phyloP scores from a whole-genome alignment of 805 yeast genomes.

The Metschnikowia continentalis region DNA sequence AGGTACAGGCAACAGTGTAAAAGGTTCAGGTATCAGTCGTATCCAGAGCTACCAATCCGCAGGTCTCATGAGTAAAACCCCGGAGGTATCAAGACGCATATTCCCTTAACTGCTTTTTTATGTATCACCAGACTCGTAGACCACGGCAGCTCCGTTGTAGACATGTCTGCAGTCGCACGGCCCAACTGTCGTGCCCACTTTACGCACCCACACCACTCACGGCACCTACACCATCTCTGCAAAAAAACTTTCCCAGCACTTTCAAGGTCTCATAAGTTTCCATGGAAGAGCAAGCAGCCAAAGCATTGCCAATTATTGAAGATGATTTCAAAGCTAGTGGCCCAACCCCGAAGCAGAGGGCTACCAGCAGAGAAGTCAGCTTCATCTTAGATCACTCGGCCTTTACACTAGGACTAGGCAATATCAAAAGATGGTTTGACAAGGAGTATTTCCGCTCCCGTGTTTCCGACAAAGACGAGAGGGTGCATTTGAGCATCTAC shows the following conservation, averaged over 20 bases:
- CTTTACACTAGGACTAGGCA: conserved; percentile 64
- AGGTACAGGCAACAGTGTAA: neutral
- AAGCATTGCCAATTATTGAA: neutral
- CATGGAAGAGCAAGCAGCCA: conserved; percentile 1
- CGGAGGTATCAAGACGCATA: too few species aligned
- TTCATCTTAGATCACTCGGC: conserved; percentile 66
- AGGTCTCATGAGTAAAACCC: too few species aligned
- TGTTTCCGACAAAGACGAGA: conserved; percentile 16
- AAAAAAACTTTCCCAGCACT: neutral
- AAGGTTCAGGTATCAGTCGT: neutral
- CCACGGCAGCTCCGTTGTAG: neutral
- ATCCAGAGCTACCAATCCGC: too few species aligned
- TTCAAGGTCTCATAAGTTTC: neutral
- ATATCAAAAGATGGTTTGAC: conserved; percentile 59
- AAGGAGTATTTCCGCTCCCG: conserved; percentile 30
- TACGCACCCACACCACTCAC: neutral
- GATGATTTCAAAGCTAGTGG: neutral
- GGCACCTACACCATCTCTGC: neutral
- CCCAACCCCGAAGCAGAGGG: neutral
- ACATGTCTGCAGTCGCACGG: neutral
- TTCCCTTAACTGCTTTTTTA: too few species aligned
- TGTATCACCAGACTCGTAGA: neutral
- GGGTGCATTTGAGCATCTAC: conserved; percentile 33
- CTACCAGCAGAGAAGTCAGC: conserved; percentile 19
- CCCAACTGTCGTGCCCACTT: neutral